Conservation (phyloP, 495 filamentous ascomycete genomes). For the Immersiella caudata region DNA sequence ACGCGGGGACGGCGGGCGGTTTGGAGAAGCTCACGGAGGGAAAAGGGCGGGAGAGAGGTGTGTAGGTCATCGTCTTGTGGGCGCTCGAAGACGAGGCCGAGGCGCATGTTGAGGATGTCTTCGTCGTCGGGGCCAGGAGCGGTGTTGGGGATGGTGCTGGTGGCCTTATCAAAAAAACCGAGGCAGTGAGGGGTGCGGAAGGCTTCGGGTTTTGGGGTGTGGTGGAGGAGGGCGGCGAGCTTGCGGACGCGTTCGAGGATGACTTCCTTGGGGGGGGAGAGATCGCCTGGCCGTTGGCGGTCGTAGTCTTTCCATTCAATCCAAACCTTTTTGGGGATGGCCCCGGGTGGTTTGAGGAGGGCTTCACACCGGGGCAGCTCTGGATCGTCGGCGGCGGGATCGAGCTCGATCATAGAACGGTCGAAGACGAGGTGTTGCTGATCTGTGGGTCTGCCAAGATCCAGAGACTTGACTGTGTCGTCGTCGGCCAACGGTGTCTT, state of each 20-base stretch:
- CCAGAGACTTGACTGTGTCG: conserved; percentile 37
- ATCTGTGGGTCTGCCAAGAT: conserved; percentile 35
- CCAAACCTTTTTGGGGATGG: conserved; percentile 42
- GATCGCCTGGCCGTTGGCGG: conserved; percentile 34
- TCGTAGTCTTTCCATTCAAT: conserved; percentile 55
- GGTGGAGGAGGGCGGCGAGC: conserved; percentile 45
- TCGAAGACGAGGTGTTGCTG: conserved; percentile 38
- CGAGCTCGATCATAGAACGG: conserved; percentile 36
- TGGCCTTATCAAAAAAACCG: conserved; percentile 48
- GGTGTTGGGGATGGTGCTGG: conserved; percentile 12
- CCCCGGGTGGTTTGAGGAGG: conserved; percentile 30
- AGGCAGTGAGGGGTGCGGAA: conserved; percentile 50
- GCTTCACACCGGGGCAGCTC: conserved; percentile 43
- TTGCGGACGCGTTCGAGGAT: conserved; percentile 43
- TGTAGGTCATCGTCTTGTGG: conserved; percentile 35
- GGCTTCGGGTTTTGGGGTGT: conserved; percentile 45
- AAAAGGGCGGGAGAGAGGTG: conserved; percentile 37
- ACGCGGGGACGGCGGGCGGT: conserved; percentile 34
- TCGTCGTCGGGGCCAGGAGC: conserved; percentile 33
- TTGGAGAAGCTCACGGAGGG: conserved; percentile 39
- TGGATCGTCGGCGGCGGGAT: conserved; percentile 31
- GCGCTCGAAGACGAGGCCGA: conserved; percentile 44
- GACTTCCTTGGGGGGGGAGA: conserved; percentile 37
- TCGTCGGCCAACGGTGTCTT: conserved; percentile 33
- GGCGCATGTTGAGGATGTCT: conserved; percentile 38